Evolutionary conservation across 1,139 yeast species (phyloP), one percentile per base, ranked within the genome.

Genomic region (Sugiyamaella paludigena): DNA sequence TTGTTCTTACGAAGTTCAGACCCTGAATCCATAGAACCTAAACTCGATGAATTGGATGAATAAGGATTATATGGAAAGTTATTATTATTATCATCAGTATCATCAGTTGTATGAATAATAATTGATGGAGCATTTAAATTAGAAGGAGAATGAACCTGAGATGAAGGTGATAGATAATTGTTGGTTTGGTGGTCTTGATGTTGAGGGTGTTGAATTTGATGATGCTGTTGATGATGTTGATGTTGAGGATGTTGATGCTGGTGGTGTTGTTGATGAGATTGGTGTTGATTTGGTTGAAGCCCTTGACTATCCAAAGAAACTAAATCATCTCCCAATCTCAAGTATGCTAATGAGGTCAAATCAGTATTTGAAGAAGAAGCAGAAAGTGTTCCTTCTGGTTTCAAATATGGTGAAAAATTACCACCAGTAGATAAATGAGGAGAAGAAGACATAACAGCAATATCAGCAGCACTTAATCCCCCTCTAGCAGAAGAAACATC

Each of bases 331-430:
- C 24, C 24, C 24, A 19, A 19, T 19, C 5, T 58, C 48, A 58
- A 30, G 31, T 57, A 58, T 32, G 55, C 55, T 43, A 58, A 45
- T 33, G 43, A 45, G 11, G 51, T 30, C 39, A 55, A 43, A 11
- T 55, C 58, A 19, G 24, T 19, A 19, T 19, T 52, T 51, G 5
- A 49, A 32, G 8, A 39, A 28, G 43, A 19, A 19, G 24, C 24
- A 19, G 24, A 19, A 19, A 19, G 5, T 19, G 24, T 3, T 19
- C 24, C 24, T n/a, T 36, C 36, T 7, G 40, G 45, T 32, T 43
- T n/a, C 3, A 55, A 49, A 11, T 52, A 45, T 10, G 51, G 48
- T 48, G 46, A 55, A 3, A 59, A 59, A 19, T 58, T 55, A 11
- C 49, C 36, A 15, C 33, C 36, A 1, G 48, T 48, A 7, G 51